Conservation (phyloP, 1,284 basidiomycete species). For the Trichosporon sp. region DNA sequence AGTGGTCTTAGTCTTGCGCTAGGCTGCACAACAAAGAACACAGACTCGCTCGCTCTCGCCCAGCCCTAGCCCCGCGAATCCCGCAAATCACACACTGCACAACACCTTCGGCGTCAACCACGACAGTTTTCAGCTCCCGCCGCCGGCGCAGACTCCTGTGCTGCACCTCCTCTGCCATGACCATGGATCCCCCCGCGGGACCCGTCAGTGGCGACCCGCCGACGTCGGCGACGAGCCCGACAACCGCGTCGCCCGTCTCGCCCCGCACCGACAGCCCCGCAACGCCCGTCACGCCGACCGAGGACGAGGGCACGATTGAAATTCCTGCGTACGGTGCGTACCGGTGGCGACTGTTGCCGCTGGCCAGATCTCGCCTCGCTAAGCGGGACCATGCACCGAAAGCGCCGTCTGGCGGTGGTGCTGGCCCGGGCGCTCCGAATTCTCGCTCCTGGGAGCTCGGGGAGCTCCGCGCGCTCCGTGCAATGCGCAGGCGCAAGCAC, state of each 20-base stretch:
- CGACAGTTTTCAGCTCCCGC: background rate
- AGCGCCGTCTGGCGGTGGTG: background rate
- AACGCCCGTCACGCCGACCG: background rate
- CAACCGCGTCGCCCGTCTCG: background rate
- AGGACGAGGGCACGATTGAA: background rate
- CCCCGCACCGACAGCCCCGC: background rate
- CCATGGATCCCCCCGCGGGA: background rate
- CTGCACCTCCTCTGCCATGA: background rate
- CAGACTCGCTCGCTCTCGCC: background rate
- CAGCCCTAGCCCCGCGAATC: background rate
- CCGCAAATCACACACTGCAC: background rate
- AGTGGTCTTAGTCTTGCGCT: background rate
- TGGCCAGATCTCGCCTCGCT: background rate
- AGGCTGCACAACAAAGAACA: background rate
- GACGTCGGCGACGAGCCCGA: background rate
- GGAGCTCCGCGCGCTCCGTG: no score
- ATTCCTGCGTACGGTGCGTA: constrained; percentile 1
- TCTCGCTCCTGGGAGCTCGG: no score
- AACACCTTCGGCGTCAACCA: background rate
- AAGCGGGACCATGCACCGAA: background rate
- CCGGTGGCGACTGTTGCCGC: background rate
- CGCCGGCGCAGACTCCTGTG: background rate
- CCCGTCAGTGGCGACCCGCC: background rate
- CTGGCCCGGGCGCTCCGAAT: no score
- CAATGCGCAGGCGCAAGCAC: no score